Evolutionary conservation across 805 yeast genomes (phyloP).

Genomic region (Ogataea pini): DNA sequence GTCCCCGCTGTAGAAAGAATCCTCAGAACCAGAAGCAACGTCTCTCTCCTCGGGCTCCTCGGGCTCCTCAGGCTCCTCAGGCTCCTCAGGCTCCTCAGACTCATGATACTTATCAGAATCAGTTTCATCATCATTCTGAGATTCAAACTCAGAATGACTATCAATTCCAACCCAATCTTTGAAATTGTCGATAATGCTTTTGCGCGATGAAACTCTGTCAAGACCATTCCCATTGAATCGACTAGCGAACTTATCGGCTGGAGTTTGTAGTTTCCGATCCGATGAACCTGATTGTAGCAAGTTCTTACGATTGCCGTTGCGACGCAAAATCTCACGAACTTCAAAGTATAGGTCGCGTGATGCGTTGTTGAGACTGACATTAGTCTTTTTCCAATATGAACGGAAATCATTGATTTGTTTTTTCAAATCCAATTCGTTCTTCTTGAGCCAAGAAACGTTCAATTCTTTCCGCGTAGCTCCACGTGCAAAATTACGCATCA

Average conservation of each 20-base stretch:
- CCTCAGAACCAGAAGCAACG: slow-evolving; percentile 4
- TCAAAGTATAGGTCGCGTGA: slow-evolving; percentile 85
- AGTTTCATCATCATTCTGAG: slow-evolving; percentile 17
- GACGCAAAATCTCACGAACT: slow-evolving; percentile 68
- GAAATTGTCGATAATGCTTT: slow-evolving; percentile 35
- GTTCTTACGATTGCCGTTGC: slow-evolving; percentile 19
- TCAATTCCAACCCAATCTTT: slow-evolving; percentile 39
- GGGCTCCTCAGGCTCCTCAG: slow-evolving; percentile 21
- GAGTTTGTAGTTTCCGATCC: slow-evolving; percentile 39
- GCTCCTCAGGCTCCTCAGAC: slow-evolving; percentile 8
- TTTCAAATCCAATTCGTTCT: slow-evolving; percentile 91
- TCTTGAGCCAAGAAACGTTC: slow-evolving; percentile 96
- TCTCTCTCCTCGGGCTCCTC: too few relatives aligned
- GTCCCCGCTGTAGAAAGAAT: slow-evolving; percentile 6
- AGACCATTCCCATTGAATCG: slow-evolving; percentile 59
- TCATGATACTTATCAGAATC: slow-evolving; percentile 3
- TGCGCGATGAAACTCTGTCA: slow-evolving; percentile 24
- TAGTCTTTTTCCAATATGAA: slow-evolving; percentile 78
- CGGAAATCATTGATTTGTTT: slow-evolving; percentile 88
- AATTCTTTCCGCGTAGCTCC: slow-evolving; percentile 97
- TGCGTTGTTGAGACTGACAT: slow-evolving; percentile 63
- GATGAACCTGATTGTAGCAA: slow-evolving; percentile 13
- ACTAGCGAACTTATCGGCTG: slow-evolving; percentile 68
- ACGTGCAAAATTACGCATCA: slow-evolving; percentile 95
- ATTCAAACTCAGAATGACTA: slow-evolving; percentile 29